A percentile compares a stretch with the other conserved stretches of the same genome.
These are phyloP conservation scores for Microsporum audouinii DNA, from an alignment of 2,329 filamentous ascomycete species.

Conservation along the genomic window DNA sequence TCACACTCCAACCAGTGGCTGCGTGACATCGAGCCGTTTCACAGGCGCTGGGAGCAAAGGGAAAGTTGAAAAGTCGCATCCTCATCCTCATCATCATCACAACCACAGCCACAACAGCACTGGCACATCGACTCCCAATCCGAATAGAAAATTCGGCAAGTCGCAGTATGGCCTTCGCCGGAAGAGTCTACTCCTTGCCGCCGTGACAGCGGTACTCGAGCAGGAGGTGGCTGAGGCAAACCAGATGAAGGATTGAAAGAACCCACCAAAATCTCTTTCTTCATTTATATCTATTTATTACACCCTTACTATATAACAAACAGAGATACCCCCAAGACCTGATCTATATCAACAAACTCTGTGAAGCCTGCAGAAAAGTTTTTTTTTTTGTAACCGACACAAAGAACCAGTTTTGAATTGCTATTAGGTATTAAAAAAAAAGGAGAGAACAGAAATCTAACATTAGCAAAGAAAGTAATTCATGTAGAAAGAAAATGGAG, in stretches of 20 bases:
- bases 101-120: not conserved
- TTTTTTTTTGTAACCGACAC: not conserved
- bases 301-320: not conserved
- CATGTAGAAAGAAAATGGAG: not conserved
- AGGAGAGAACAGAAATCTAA: not conserved
- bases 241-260: not conserved
- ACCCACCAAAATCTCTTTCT: not conserved
- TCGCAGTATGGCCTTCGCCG: slow-evolving; percentile 11
- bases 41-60: slow-evolving; percentile 1
- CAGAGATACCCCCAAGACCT: not conserved
- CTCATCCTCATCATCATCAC: not conserved
- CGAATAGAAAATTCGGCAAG: not conserved
- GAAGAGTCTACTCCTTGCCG: slow-evolving; percentile 14
- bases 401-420: not conserved
- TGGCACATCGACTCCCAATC: not conserved
- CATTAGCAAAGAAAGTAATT: not conserved
- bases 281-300: not conserved
- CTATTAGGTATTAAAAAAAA: not conserved
- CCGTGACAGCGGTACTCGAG: slow-evolving; percentile 14
- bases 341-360: not conserved
- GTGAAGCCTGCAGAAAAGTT: not conserved
- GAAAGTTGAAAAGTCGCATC: slow-evolving; percentile 12
- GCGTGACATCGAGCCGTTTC: not conserved
- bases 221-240: slow-evolving; percentile 5
- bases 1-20: not conserved